Conservation (phyloP, 2,329 filamentous ascomycete species). For the Lecanicillium sp. region DNA sequence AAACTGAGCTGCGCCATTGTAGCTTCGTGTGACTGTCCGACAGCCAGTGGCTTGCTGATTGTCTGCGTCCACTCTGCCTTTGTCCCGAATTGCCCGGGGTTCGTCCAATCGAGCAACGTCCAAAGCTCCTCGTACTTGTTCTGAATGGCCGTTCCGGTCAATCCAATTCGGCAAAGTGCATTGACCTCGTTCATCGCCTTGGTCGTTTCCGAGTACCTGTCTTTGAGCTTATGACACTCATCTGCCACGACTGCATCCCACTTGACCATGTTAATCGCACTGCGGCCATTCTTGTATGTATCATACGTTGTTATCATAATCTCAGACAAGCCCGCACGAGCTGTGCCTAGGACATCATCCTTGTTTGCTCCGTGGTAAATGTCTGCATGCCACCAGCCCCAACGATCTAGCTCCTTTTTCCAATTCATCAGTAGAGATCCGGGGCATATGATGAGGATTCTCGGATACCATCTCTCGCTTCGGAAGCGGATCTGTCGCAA, state of each 20-base stretch:
- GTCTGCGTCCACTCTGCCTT: conserved; percentile 67
- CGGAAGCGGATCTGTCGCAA: conserved; percentile 76
- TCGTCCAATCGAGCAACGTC: conserved; percentile 94
- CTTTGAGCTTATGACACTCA: conserved; percentile 87
- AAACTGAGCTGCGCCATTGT: conserved; percentile 73
- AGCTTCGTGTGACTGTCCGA: conserved; percentile 89
- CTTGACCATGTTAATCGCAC: conserved; percentile 68
- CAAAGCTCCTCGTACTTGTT: conserved; percentile 97
- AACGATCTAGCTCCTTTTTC: conserved; percentile 75
- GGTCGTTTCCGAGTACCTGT: conserved; percentile 66
- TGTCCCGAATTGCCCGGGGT: conserved; percentile 62
- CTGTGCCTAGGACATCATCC: conserved; percentile 63
- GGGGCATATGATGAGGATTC: conserved; percentile 78
- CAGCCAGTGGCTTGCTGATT: conserved; percentile 70
- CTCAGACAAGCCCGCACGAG: conserved; percentile 69
- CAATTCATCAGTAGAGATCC: conserved; percentile 86
- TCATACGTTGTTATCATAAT: conserved; percentile 91
- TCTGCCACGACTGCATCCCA: conserved; percentile 96
- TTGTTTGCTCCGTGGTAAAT: conserved; percentile 65
- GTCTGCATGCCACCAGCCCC: conserved; percentile 94
- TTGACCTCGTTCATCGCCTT: conserved; percentile 87
- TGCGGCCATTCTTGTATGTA: conserved; percentile 74
- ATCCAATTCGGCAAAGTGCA: conserved; percentile 80
- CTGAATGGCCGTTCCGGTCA: conserved; percentile 94
- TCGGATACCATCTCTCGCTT: conserved; percentile 61